Conservation (phyloP, 2,329 filamentous ascomycete genomes). For the Sporothrix mexicana region DNA sequence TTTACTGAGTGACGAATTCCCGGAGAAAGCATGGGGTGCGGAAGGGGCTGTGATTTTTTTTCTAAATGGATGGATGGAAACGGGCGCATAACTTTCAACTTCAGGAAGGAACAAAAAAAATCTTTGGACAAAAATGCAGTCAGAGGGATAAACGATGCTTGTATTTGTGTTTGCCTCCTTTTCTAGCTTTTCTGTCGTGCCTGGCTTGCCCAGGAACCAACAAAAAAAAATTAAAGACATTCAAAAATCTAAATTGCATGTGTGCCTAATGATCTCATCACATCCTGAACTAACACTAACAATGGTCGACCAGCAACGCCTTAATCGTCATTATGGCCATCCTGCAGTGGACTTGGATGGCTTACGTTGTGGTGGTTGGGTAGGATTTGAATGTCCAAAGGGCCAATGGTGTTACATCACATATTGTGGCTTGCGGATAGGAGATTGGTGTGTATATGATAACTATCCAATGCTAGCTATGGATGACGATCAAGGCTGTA, state of each 20-base stretch:
- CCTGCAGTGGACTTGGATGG: not conserved
- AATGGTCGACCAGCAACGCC: too few species aligned
- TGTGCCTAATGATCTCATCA: not conserved
- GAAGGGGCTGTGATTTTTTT: conserved; percentile 15
- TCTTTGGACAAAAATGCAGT: not conserved
- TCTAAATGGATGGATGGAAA: conserved; percentile 24
- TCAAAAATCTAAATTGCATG: not conserved
- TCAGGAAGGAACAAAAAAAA: conserved; percentile 19
- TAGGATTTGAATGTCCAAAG: not conserved
- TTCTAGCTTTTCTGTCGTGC: conserved; percentile 23
- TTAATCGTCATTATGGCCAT: not conserved
- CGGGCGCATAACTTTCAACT: conserved; percentile 22
- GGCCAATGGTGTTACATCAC: not conserved
- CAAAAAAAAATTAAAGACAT: conserved; percentile 29
- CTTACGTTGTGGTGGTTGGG: too few species aligned
- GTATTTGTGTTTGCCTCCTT: conserved; percentile 7
- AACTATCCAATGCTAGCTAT: conserved; percentile 1
- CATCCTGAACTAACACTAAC: too few species aligned
- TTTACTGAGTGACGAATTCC: not conserved
- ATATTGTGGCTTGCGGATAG: not conserved
- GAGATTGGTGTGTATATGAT: not conserved
- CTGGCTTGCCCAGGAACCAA: conserved; percentile 24
- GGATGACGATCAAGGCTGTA: not conserved
- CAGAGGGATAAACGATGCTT: not conserved
- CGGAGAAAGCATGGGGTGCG: conserved; percentile 10